Evolutionary conservation across 208 protist species (phyloP).

Genomic region (Acanthamoeba triangularis): DNA sequence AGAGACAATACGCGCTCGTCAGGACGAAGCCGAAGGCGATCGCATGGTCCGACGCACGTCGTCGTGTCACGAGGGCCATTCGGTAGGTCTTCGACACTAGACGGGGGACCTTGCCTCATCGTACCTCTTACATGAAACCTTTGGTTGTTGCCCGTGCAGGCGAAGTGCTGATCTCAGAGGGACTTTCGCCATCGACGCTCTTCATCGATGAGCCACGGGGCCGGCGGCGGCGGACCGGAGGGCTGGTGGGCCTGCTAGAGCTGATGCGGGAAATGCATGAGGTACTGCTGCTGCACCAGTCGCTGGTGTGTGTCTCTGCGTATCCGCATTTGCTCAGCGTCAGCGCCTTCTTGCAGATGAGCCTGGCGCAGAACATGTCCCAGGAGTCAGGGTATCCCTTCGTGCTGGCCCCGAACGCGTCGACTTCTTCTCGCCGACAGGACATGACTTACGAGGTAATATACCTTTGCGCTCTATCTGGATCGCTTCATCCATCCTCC

Average conservation of each 20-base stretch:
- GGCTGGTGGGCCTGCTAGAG: neutral
- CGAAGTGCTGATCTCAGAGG: neutral
- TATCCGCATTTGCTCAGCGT: neutral
- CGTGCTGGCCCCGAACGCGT: neutral
- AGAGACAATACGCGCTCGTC: neutral
- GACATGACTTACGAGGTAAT: constrained; percentile 75
- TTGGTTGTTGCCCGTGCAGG: neutral
- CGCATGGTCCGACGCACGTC: neutral
- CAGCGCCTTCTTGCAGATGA: neutral
- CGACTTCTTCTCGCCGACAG: neutral
- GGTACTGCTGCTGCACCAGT: neutral
- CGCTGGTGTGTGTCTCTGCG: neutral
- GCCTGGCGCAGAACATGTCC: neutral
- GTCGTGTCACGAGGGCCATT: constrained; percentile 8
- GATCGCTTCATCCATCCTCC: neutral
- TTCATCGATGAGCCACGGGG: neutral
- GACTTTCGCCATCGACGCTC: neutral
- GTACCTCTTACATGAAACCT: neutral
- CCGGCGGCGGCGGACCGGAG: neutral
- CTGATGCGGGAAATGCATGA: constrained; percentile 31
- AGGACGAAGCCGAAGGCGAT: neutral
- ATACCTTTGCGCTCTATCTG: neutral
- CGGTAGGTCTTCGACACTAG: neutral
- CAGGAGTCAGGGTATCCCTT: constrained; percentile 4
- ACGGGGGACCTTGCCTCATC: neutral